Evolutionary conservation across 805 yeast genomes (phyloP).

Genomic region (Metschnikowia santaceciliae): DNA sequence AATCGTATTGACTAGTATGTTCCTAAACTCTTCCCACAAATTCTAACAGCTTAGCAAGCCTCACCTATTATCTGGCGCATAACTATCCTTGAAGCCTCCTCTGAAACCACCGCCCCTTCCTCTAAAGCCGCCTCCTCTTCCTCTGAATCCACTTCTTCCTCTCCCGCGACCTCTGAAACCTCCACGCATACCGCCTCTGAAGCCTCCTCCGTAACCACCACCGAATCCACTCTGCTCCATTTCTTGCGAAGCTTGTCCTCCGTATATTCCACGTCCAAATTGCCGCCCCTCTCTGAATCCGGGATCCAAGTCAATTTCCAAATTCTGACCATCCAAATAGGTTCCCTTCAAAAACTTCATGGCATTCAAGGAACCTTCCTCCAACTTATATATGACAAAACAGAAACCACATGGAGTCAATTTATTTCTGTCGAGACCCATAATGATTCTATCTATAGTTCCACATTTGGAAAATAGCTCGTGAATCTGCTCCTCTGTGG

Average conservation of each 20-base stretch:
- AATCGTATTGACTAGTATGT: not conserved
- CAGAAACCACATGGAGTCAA: slow-evolving; percentile 97
- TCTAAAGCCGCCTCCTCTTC: slow-evolving; percentile 22
- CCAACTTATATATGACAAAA: slow-evolving; percentile 72
- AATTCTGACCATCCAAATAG: slow-evolving; percentile 73
- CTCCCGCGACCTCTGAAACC: slow-evolving; percentile 40
- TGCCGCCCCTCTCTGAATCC: slow-evolving; percentile 96
- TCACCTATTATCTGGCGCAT: slow-evolving; percentile 2
- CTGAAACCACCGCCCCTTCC: slow-evolving; percentile 19
- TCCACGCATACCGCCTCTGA: slow-evolving; percentile 45
- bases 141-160: slow-evolving; percentile 27
- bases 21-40: not conserved
- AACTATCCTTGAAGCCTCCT: slow-evolving; percentile 20
- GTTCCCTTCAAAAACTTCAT: slow-evolving; percentile 80
- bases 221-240: slow-evolving; percentile 20
- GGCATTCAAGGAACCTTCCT: slow-evolving; percentile 73
- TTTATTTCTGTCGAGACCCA: slow-evolving; percentile 91
- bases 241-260: slow-evolving; percentile 89
- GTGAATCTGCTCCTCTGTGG: slow-evolving; percentile 91
- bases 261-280: slow-evolving; percentile 87
- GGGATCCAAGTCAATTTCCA: slow-evolving; percentile 90
- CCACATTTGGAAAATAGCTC: slow-evolving; percentile 87
- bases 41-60: not conserved
- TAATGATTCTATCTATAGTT: slow-evolving; percentile 69
- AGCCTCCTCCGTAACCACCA: slow-evolving; percentile 19